Conservation (phyloP, 169 alveolate genomes). For the Eimeria sp. region DNA sequence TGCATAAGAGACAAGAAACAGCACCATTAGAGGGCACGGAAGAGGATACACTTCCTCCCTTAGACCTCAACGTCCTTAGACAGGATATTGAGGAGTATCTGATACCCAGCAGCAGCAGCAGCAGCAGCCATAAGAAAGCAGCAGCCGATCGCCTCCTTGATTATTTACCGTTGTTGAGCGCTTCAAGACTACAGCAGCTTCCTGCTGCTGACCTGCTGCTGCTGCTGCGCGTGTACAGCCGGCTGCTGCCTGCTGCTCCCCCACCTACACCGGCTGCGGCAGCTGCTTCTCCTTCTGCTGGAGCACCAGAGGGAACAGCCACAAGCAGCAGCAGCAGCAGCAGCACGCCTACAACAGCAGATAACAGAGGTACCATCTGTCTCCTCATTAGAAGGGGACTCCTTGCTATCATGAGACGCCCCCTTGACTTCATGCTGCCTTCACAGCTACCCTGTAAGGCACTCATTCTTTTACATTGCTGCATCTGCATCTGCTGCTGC, state of each 20-base stretch:
- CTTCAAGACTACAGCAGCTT: slow-evolving; percentile 51
- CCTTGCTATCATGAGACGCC: not conserved
- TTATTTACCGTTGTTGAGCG: slow-evolving; percentile 14
- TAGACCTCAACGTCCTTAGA: slow-evolving; percentile 8
- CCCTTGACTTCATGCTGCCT: slow-evolving; percentile 61
- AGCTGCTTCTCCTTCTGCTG: not conserved
- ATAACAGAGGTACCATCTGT: not conserved
- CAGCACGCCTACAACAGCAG: not conserved
- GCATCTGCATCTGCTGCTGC: slow-evolving; percentile 15
- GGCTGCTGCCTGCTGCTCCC: not conserved
- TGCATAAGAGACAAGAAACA: not conserved
- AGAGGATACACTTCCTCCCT: slow-evolving; percentile 12
- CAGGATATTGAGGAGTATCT: slow-evolving; percentile 24
- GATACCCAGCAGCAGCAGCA: not conserved
- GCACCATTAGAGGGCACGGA: not conserved
- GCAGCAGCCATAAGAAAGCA: not conserved
- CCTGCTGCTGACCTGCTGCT: slow-evolving; percentile 72
- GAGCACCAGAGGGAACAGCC: slow-evolving; percentile 13
- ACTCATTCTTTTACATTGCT: not conserved
- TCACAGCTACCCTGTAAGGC: slow-evolving; percentile 28
- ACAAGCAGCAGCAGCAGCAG: slow-evolving; percentile 24
- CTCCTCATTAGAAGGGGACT: slow-evolving; percentile 26
- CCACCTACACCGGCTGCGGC: slow-evolving; percentile 9
- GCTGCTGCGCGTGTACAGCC: slow-evolving; percentile 60
- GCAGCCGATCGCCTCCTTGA: slow-evolving; percentile 17